These are phyloP conservation scores for Ascochyta lentis DNA, from an alignment of 2,329 filamentous ascomycete genomes.

Conservation along the genomic window DNA sequence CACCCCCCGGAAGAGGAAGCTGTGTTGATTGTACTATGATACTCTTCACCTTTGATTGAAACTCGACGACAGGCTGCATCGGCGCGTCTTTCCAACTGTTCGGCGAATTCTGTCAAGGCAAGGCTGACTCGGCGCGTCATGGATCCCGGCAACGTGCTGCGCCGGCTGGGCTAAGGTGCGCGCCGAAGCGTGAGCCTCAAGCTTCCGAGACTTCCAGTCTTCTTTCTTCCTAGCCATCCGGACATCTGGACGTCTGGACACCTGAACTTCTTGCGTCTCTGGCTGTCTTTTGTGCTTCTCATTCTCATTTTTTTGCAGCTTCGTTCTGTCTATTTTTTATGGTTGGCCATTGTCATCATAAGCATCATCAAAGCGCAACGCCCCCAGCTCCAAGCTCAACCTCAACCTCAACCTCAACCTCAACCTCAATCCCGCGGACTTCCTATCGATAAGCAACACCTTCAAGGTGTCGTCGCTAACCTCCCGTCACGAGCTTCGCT, in stretches of 20 bases:
- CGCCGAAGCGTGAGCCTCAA: conserved; percentile 10
- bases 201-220: conserved; percentile 8
- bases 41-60: not conserved
- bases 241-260: no score
- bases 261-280: not conserved
- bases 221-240: not conserved
- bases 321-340: not conserved
- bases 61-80: not conserved
- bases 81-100: not conserved
- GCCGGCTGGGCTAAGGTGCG: conserved; percentile 3
- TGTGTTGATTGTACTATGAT: not conserved
- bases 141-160: conserved; percentile 6
- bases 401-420: no score
- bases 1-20: conserved; percentile 5
- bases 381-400: not conserved
- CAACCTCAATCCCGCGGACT: not conserved
- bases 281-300: not conserved
- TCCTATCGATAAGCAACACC: conserved; percentile 29
- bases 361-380: not conserved
- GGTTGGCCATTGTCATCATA: not conserved
- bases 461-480: conserved; percentile 33
- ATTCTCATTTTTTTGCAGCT: not conserved
- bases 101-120: not conserved
- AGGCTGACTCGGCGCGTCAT: conserved; percentile 12
- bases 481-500: conserved; percentile 44